Percentiles rank a stretch among this genome's conserved stretches.
These are phyloP conservation scores for Apiospora marii DNA, from an alignment of 2,329 filamentous ascomycete genomes.

Conservation along the genomic window DNA sequence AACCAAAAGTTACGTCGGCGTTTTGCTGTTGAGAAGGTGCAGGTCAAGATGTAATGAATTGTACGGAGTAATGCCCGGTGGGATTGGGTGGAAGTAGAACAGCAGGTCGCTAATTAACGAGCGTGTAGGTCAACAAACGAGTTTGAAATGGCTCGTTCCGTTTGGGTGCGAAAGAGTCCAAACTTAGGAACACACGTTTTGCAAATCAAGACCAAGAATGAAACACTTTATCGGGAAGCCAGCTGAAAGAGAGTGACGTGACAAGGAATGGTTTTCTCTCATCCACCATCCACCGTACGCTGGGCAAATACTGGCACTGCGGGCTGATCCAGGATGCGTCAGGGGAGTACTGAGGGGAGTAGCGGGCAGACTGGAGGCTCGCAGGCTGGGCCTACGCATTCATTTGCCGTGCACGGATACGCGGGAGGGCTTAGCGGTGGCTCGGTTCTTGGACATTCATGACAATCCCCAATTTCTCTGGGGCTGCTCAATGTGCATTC, in stretches of 20 bases:
- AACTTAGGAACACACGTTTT: neutral
- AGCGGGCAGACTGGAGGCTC: constrained; percentile 12
- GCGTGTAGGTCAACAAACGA: constrained; percentile 8
- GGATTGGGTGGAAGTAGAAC: neutral
- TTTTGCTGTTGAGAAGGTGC: neutral
- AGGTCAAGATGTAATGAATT: neutral
- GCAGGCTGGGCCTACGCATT: constrained; percentile 3
- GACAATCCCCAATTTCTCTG: neutral
- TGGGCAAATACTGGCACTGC: neutral
- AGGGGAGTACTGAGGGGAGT: neutral
- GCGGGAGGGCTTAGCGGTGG: constrained; percentile 13
- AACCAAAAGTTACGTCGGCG: neutral
- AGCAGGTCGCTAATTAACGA: neutral
- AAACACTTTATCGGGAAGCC: neutral
- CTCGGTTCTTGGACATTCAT: neutral
- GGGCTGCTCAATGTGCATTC: neutral
- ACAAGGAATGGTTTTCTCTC: constrained; percentile 14
- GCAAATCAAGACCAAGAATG: neutral
- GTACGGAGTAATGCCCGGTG: neutral
- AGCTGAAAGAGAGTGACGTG: constrained; percentile 19
- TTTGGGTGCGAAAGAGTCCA: neutral
- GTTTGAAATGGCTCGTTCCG: neutral
- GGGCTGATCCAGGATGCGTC: neutral
- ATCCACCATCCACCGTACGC: neutral
- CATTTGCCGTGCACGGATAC: constrained; percentile 17